A percentile compares a stretch with the other conserved stretches of the same genome.
phyloP scores from a whole-genome alignment of 768 basidiomycete species.

The Lactarius pseudohatsudake region DNA sequence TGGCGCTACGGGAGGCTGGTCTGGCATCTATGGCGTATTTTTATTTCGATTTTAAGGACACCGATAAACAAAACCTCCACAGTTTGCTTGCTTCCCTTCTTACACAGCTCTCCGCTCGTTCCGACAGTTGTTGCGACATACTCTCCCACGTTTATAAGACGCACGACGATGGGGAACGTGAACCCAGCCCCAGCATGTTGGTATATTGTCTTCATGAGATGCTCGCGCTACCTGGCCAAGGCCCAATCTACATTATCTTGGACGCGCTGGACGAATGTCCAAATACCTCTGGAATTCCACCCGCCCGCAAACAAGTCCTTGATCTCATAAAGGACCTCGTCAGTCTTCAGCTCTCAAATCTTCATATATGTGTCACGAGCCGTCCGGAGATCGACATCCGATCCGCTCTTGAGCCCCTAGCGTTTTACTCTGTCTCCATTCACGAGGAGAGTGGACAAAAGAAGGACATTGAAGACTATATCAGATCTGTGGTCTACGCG shows the following conservation, averaged over 20 bases:
- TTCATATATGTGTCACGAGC: neutral
- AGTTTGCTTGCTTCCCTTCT: neutral
- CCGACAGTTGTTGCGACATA: neutral
- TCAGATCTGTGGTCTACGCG: neutral
- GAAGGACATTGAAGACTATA: neutral
- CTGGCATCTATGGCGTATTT: neutral
- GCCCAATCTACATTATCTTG: neutral
- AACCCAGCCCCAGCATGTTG: neutral
- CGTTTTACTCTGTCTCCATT: neutral
- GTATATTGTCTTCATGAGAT: neutral
- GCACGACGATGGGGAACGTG: neutral
- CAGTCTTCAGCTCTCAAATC: no score
- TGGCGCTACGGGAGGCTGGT: neutral
- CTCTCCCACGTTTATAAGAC: neutral
- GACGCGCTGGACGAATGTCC: conserved; percentile 5
- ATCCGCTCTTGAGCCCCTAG: neutral
- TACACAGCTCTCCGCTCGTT: neutral
- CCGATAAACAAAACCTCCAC: neutral
- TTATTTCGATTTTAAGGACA: neutral
- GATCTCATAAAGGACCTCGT: neutral
- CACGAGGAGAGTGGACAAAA: neutral
- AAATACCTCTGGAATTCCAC: neutral
- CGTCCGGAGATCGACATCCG: neutral
- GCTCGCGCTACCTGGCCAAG: neutral
- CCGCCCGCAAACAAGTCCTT: conserved; percentile 1